Evolutionary conservation across 192 early-diverging fungal genomes (phyloP).

Genomic region (Rhizophagus prolifer): DNA sequence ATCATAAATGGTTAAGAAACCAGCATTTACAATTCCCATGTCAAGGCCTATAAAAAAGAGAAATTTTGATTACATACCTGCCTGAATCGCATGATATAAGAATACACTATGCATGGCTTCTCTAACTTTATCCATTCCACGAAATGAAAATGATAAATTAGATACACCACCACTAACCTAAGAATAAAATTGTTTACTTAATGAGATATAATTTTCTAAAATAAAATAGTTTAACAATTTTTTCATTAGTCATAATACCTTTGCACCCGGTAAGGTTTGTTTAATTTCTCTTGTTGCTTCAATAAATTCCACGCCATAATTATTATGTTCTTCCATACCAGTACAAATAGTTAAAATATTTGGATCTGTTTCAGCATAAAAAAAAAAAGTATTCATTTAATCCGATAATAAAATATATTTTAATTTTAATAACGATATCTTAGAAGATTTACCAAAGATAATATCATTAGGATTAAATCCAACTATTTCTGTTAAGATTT

Average conservation of each 20-base stretch:
- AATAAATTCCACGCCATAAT: slow-evolving; percentile 94
- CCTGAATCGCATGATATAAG: slow-evolving; percentile 54
- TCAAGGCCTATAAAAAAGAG: slow-evolving; percentile 75
- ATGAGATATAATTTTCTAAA: slow-evolving; percentile 79
- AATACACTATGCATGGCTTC: slow-evolving; percentile 98
- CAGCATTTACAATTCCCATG: slow-evolving; percentile 98
- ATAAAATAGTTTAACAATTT: slow-evolving; percentile 90
- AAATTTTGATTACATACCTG: neutral
- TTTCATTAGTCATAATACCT: slow-evolving; percentile 82
- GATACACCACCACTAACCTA: slow-evolving; percentile 92
- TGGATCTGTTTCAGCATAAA: slow-evolving; percentile 69
- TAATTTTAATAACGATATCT: neutral
- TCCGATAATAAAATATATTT: neutral
- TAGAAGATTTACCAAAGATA: slow-evolving; percentile 53
- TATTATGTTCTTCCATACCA: slow-evolving; percentile 97
- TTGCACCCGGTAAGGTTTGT: slow-evolving; percentile 78
- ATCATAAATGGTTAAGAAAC: slow-evolving; percentile 93
- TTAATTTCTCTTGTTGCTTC: slow-evolving; percentile 76
- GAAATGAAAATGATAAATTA: slow-evolving; percentile 97
- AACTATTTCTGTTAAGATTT: slow-evolving; percentile 79
- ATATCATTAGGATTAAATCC: slow-evolving; percentile 87
- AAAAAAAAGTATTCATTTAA: slow-evolving; percentile 1
- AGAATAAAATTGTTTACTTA: slow-evolving; percentile 91
- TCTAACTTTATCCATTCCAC: slow-evolving; percentile 88
- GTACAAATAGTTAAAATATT: slow-evolving; percentile 97